A percentile compares a stretch with the other conserved stretches of the same genome.
Conservation (phyloP, 306 rosid species). For the Fagus sylvatica region DNA sequence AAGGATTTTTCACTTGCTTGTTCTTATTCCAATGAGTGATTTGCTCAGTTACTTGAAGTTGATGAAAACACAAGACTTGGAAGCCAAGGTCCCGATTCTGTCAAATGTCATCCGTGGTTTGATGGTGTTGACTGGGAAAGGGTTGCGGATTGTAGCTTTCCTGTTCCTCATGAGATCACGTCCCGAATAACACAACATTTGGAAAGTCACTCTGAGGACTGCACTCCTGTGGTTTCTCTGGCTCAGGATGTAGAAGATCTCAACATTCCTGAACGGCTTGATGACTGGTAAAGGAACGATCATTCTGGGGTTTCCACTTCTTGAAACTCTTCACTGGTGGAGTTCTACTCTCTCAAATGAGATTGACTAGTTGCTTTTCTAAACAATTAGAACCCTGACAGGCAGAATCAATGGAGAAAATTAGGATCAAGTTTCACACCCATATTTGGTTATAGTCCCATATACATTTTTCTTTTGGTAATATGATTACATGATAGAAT, state of each 20-base stretch:
- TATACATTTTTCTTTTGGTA: slow-evolving; percentile 21
- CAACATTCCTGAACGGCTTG: slow-evolving; percentile 80
- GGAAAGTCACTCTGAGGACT: slow-evolving; percentile 61
- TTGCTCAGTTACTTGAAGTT: slow-evolving; percentile 79
- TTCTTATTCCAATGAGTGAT: slow-evolving; percentile 23
- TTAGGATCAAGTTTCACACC: slow-evolving; percentile 3
- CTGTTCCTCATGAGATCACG: slow-evolving; percentile 69
- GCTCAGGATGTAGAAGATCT: slow-evolving; percentile 53
- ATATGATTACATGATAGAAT: slow-evolving; percentile 24
- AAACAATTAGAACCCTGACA: slow-evolving; percentile 16
- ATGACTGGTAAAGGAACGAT: slow-evolving; percentile 69
- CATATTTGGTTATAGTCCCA: slow-evolving; percentile 24
- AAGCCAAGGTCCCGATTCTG: slow-evolving; percentile 62
- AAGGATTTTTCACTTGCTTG: slow-evolving; percentile 26
- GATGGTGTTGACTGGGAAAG: slow-evolving; percentile 79
- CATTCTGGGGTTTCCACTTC: slow-evolving; percentile 24
- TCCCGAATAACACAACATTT: slow-evolving; percentile 66
- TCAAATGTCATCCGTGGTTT: slow-evolving; percentile 88
- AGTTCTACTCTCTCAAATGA: slow-evolving; percentile 18
- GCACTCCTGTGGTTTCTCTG: slow-evolving; percentile 45
- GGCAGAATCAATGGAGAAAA: slow-evolving; percentile 8
- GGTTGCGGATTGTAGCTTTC: slow-evolving; percentile 42
- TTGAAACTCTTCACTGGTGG: slow-evolving; percentile 28
- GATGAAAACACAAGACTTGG: slow-evolving; percentile 87
- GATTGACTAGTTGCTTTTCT: slow-evolving; percentile 18